These are phyloP conservation scores for Ambispora gerdemannii DNA, from an alignment of 192 early-diverging fungal species.

Conservation along the genomic window DNA sequence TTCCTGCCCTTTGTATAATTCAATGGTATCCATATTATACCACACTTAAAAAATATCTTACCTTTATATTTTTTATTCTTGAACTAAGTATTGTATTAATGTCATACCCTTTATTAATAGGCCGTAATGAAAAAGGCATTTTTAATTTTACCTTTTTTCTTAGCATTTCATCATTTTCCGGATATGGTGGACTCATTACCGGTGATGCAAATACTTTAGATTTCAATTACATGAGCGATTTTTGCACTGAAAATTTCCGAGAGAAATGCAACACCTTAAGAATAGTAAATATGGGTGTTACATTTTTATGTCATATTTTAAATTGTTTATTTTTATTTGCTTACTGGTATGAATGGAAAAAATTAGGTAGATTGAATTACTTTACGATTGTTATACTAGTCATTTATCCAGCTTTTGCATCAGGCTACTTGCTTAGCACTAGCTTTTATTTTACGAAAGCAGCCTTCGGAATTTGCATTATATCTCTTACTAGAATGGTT, in stretches of 20 bases:
- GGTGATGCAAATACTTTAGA: not conserved
- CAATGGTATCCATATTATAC: not conserved
- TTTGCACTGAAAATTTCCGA: not conserved
- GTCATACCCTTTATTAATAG: too few relatives aligned
- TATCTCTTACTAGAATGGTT: not conserved
- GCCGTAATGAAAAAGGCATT: too few relatives aligned
- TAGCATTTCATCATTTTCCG: too few relatives aligned
- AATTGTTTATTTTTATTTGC: not conserved
- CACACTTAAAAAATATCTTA: not conserved
- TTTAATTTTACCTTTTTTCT: too few relatives aligned
- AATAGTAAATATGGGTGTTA: not conserved
- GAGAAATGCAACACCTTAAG: not conserved
- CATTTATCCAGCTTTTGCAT: not conserved
- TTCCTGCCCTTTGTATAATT: not conserved
- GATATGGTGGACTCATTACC: too few relatives aligned
- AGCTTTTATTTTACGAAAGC: not conserved
- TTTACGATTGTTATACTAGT: not conserved
- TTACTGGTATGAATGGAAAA: not conserved
- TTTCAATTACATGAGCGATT: not conserved
- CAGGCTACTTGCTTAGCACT: slow-evolving; percentile 1
- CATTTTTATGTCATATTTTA: not conserved
- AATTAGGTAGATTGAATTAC: not conserved
- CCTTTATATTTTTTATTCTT: not conserved
- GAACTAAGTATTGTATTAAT: too few relatives aligned
- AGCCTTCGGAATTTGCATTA: not conserved